phyloP scores from a whole-genome alignment of 163 green algal species.

The Scenedesmus sp. region DNA sequence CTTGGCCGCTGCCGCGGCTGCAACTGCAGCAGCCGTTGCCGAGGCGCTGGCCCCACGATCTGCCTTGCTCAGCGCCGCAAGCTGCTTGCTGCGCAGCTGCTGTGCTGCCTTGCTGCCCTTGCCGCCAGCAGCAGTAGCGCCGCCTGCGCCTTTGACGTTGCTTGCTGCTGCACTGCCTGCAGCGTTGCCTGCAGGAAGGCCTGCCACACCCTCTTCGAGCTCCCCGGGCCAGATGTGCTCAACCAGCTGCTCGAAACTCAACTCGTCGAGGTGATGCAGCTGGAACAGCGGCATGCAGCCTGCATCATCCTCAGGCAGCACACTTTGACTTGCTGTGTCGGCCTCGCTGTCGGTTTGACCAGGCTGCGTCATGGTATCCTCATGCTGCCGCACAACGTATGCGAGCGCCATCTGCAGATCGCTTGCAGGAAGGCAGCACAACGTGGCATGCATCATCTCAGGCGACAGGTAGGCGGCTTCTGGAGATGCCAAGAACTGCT shows the following conservation, averaged over 20 bases:
- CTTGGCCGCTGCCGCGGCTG: slow-evolving; percentile 31
- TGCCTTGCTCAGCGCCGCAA: neutral
- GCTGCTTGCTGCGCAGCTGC: slow-evolving; percentile 1
- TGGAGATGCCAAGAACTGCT: slow-evolving; percentile 66
- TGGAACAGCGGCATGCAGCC: slow-evolving; percentile 52
- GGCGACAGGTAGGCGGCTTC: slow-evolving; percentile 63
- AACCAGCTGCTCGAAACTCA: slow-evolving; percentile 48
- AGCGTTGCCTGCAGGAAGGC: neutral
- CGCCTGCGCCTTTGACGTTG: neutral
- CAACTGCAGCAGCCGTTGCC: slow-evolving; percentile 23
- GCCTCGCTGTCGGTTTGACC: slow-evolving; percentile 29
- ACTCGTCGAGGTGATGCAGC: slow-evolving; percentile 41
- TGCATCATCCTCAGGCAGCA: slow-evolving; percentile 38
- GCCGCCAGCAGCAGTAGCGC: neutral
- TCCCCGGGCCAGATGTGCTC: slow-evolving; percentile 49
- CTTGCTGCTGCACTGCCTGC: slow-evolving; percentile 43
- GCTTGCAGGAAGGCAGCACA: slow-evolving; percentile 60
- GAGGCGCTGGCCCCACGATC: neutral
- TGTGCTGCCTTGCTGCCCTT: neutral
- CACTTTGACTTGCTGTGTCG: slow-evolving; percentile 4
- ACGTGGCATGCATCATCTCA: slow-evolving; percentile 63
- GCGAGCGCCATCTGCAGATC: slow-evolving; percentile 71
- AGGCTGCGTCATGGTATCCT: slow-evolving; percentile 38
- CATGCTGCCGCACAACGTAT: slow-evolving; percentile 68
- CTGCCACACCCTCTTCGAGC: neutral